These are phyloP conservation scores for Trapa bicornis DNA, from an alignment of 345 rosid genomes.

Conservation along the genomic window DNA sequence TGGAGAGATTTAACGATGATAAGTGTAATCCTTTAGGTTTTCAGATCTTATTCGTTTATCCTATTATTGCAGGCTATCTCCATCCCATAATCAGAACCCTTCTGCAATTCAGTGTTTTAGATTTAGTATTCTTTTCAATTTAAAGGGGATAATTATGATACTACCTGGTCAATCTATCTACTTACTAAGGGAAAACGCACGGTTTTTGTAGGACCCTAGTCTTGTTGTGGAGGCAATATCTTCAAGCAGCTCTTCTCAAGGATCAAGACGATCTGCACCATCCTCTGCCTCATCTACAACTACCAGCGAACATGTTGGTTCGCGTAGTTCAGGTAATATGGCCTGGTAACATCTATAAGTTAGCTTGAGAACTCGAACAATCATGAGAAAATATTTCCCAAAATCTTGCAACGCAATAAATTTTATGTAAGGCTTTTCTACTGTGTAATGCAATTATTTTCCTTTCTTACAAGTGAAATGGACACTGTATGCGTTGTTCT, in stretches of 20 bases:
- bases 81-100: background rate
- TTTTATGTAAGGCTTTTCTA: background rate
- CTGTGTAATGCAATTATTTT: background rate
- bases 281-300: constrained; percentile 41
- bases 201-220: constrained; percentile 58
- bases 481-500: background rate
- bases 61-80: background rate
- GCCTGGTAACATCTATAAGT: background rate
- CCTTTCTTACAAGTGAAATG: background rate
- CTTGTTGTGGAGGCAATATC: constrained; percentile 78
- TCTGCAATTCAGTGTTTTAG: background rate
- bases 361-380: background rate
- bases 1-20: background rate
- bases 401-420: background rate
- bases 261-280: constrained; percentile 42
- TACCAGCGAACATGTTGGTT: constrained; percentile 9
- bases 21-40: background rate
- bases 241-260: constrained; percentile 38
- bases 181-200: background rate
- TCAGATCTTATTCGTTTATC: background rate
- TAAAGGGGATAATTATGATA: background rate
- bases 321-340: constrained; percentile 9
- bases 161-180: background rate
- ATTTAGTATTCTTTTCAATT: background rate
- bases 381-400: background rate